Conservation (phyloP, 306 rosid species). For the Malus asiatica region DNA sequence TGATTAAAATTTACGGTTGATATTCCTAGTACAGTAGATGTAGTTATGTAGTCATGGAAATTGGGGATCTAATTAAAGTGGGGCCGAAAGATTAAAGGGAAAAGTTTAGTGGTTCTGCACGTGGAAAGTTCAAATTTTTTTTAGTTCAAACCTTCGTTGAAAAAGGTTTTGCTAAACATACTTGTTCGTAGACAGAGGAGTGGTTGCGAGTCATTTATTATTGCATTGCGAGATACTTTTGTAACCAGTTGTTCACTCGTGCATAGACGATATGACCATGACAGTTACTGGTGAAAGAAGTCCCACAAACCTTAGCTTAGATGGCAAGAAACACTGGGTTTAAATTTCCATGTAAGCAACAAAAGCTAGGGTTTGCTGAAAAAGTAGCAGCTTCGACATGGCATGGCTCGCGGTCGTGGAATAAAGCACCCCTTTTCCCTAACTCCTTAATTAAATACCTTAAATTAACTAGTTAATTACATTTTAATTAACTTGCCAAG, state of each 20-base stretch:
- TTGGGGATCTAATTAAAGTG: too few relatives aligned
- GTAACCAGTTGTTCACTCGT: not conserved
- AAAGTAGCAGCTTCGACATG: not conserved
- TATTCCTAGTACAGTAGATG: too few relatives aligned
- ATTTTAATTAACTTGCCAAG: not conserved
- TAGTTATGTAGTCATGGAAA: too few relatives aligned
- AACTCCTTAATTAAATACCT: not conserved
- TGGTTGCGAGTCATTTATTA: not conserved
- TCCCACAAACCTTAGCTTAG: not conserved
- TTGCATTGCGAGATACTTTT: not conserved
- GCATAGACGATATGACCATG: not conserved
- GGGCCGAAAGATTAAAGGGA: too few relatives aligned
- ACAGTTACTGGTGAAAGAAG: not conserved
- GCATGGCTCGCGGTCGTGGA: not conserved
- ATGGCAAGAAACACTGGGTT: not conserved
- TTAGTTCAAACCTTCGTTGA: not conserved
- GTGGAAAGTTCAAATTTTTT: not conserved
- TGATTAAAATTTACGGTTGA: not conserved
- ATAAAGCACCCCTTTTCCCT: not conserved
- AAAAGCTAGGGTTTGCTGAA: not conserved
- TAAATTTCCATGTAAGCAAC: not conserved
- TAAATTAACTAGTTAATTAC: not conserved
- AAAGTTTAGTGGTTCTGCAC: not conserved
- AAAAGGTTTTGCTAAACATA: not conserved
- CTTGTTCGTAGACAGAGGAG: fast-evolving